Conservation (phyloP, 805 yeast genomes). For the Ogataea paradorogensis region DNA sequence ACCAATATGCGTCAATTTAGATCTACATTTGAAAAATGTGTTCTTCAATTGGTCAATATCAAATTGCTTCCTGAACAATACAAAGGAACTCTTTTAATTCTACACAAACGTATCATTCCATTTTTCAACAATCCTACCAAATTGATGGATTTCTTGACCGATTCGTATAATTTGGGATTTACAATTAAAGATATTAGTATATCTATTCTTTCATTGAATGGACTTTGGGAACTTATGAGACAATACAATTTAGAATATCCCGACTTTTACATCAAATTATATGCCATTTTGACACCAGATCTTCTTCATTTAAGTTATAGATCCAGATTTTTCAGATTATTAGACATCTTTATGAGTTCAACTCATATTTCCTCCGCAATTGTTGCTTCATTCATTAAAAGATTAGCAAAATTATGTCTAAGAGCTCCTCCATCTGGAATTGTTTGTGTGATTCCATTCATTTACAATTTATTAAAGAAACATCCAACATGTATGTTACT, state of each 20-base stretch:
- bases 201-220: slow-evolving; percentile 75
- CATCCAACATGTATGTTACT: slow-evolving; percentile 94
- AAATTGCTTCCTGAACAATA: slow-evolving; percentile 49
- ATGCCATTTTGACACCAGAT: slow-evolving; percentile 72
- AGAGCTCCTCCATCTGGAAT: slow-evolving; percentile 86
- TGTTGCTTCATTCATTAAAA: slow-evolving; percentile 87
- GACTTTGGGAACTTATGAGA: slow-evolving; percentile 82
- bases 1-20: slow-evolving; percentile 43
- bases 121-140: slow-evolving; percentile 72
- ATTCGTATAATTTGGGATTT: slow-evolving; percentile 58
- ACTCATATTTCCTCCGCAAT: slow-evolving; percentile 81
- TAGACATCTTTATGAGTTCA: slow-evolving; percentile 81
- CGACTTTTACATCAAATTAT: slow-evolving; percentile 78
- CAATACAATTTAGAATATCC: slow-evolving; percentile 87
- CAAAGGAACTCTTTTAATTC: slow-evolving; percentile 61
- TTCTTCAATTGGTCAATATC: slow-evolving; percentile 55
- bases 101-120: slow-evolving; percentile 86
- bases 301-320: slow-evolving; percentile 76
- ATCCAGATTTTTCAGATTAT: slow-evolving; percentile 81
- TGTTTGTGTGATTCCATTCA: slow-evolving; percentile 84
- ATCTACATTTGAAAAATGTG: slow-evolving; percentile 64
- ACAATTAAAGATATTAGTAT: slow-evolving; percentile 30
- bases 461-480: slow-evolving; percentile 81
- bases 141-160: slow-evolving; percentile 91
- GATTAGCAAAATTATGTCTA: slow-evolving; percentile 69